phyloP scores from a whole-genome alignment of 2,329 filamentous ascomycete species.

The Gaeumannomyces tritici region DNA sequence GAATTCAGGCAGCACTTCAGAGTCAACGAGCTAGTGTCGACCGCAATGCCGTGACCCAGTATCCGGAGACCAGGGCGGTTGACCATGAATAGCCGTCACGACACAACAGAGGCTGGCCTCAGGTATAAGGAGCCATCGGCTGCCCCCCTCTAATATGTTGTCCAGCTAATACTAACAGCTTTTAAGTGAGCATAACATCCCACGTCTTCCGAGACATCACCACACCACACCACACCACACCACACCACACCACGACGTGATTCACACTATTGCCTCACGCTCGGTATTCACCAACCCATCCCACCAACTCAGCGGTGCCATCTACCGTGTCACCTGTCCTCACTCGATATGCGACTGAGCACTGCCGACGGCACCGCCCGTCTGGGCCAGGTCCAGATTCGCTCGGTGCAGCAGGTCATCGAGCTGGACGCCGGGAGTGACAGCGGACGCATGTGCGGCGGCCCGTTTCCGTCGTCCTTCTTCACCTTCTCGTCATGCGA shows the following conservation, averaged over 20 bases:
- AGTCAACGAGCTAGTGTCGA: neutral
- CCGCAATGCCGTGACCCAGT: no score
- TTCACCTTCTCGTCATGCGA: neutral
- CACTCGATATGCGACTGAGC: neutral
- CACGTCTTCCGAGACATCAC: neutral
- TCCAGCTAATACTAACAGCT: no score
- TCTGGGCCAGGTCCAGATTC: neutral
- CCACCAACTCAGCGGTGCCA: neutral
- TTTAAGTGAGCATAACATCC: neutral
- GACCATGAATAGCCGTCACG: neutral
- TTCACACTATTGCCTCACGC: neutral
- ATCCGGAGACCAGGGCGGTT: no score
- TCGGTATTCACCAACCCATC: neutral
- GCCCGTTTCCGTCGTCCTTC: neutral
- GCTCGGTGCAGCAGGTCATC: constrained; percentile 1
- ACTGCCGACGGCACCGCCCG: neutral
- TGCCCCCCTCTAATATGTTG: neutral
- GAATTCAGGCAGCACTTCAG: neutral
- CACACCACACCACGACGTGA: neutral
- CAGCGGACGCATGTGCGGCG: neutral
- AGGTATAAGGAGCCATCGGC: neutral
- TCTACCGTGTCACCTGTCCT: neutral
- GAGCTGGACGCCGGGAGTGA: constrained; percentile 1
- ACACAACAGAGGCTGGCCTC: neutral
- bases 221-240: neutral